phyloP scores from a whole-genome alignment of 495 filamentous ascomycete genomes.

The Penicillium silybi region DNA sequence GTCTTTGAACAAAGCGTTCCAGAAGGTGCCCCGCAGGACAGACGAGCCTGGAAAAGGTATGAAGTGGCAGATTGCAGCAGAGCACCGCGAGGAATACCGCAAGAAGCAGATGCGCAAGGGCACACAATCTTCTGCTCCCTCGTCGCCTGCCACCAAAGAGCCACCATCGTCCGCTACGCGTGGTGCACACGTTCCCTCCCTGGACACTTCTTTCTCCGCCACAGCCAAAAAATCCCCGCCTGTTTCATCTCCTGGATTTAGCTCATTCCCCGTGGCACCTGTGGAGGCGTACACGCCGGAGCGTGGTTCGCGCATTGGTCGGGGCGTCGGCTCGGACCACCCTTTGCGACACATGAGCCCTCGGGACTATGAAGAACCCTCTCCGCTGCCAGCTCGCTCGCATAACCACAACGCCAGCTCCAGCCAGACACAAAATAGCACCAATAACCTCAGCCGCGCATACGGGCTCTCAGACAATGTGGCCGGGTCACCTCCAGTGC shows the following conservation, averaged over 20 bases:
- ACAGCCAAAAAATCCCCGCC: constrained; percentile 52
- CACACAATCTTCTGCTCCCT: constrained; percentile 44
- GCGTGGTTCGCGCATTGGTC: constrained; percentile 37
- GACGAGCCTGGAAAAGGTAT: constrained; percentile 98
- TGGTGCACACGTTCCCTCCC: constrained; percentile 26
- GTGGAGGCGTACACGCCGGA: constrained; percentile 48
- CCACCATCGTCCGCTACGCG: constrained; percentile 24
- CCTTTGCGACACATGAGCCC: constrained; percentile 32
- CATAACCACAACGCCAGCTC: constrained; percentile 34
- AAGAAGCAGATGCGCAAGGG: constrained; percentile 53
- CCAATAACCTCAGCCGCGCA: constrained; percentile 45
- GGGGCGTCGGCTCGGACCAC: constrained; percentile 32
- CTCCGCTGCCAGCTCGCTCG: constrained; percentile 49
- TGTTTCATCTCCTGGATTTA: constrained; percentile 44
- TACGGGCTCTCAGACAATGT: constrained; percentile 58
- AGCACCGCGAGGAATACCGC: constrained; percentile 71
- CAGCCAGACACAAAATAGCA: constrained; percentile 42
- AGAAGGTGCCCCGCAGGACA: constrained; percentile 83
- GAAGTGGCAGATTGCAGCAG: constrained; percentile 91
- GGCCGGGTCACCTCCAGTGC: constrained; percentile 62
- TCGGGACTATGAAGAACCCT: constrained; percentile 52
- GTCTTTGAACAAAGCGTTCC: constrained; percentile 87
- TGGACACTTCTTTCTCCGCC: constrained; percentile 42
- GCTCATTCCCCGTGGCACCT: constrained; percentile 44
- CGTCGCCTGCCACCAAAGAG: constrained; percentile 44